A percentile compares a stretch with the other conserved stretches of the same genome.
phyloP scores from a whole-genome alignment of 192 early-diverging fungal genomes.

The Thamnidium elegans region DNA sequence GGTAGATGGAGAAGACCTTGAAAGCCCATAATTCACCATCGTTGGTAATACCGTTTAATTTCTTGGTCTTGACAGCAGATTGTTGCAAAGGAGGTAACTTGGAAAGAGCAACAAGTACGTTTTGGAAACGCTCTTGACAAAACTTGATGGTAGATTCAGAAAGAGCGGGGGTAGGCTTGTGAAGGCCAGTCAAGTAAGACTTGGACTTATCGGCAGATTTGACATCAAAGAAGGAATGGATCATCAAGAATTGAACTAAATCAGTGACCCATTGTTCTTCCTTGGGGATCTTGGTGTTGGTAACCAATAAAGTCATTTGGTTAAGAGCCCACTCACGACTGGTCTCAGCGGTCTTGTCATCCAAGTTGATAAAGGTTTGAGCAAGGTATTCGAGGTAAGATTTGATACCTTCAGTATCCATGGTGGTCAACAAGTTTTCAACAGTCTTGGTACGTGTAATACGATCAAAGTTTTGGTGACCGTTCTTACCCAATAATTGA shows the following conservation, averaged over 20 bases:
- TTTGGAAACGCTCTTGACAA: constrained; percentile 60
- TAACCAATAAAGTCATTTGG: constrained; percentile 75
- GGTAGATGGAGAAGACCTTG: constrained; percentile 48
- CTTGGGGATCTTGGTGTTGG: constrained; percentile 71
- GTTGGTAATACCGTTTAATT: constrained; percentile 52
- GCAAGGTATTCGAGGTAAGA: constrained; percentile 75
- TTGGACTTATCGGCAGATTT: constrained; percentile 44
- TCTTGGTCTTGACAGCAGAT: constrained; percentile 37
- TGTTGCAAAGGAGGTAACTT: constrained; percentile 45
- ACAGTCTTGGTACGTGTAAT: constrained; percentile 76
- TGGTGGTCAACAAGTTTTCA: constrained; percentile 66
- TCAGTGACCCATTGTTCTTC: constrained; percentile 67
- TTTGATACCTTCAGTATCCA: constrained; percentile 66
- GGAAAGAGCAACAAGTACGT: constrained; percentile 68
- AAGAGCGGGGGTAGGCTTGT: constrained; percentile 52
- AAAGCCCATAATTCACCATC: constrained; percentile 62
- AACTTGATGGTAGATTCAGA: constrained; percentile 54
- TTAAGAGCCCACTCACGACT: constrained; percentile 79
- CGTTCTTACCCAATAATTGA: constrained; percentile 78
- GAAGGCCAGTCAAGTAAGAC: constrained; percentile 24
- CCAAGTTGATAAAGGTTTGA: constrained; percentile 60
- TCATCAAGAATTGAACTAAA: constrained; percentile 66
- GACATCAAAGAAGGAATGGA: constrained; percentile 72
- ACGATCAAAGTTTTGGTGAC: constrained; percentile 63
- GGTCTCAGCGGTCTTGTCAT: constrained; percentile 42